These are phyloP conservation scores for Vitis amurensis DNA, from an alignment of 164 flowering plant species.

Conservation along the genomic window DNA sequence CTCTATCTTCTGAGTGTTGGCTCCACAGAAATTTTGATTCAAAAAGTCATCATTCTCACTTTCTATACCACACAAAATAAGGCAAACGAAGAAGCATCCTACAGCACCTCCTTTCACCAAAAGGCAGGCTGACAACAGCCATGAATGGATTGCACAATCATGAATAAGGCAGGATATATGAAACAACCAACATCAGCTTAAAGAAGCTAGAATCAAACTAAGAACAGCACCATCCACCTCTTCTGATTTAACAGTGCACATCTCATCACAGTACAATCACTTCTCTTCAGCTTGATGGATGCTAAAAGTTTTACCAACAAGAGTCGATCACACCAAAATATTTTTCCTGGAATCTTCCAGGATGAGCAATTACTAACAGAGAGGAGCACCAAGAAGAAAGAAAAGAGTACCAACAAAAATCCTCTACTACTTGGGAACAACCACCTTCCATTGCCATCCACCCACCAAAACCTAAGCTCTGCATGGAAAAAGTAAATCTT, in stretches of 20 bases:
- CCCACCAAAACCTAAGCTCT: constrained; percentile 11
- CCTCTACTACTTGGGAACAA: background rate
- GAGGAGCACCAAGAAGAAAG: constrained; percentile 3
- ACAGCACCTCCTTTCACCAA: background rate
- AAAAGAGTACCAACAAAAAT: background rate
- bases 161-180: constrained; percentile 6
- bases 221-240: background rate
- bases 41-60: background rate
- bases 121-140: background rate
- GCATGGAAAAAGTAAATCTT: background rate
- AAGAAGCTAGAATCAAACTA: background rate
- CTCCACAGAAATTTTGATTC: constrained; percentile 11
- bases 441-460: constrained; percentile 5
- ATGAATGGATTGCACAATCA: constrained; percentile 1
- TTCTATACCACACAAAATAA: background rate
- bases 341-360: background rate
- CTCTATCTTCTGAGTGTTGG: constrained; percentile 5
- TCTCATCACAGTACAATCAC: background rate
- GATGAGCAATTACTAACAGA: constrained; percentile 2
- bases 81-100: background rate
- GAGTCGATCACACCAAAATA: background rate
- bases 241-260: background rate
- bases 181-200: constrained; percentile 7
- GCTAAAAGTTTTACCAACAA: background rate
- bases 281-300: background rate